Percentiles rank a stretch among this genome's conserved stretches.
Conservation (phyloP, 345 rosid genomes). For the Clarkia xantiana region DNA sequence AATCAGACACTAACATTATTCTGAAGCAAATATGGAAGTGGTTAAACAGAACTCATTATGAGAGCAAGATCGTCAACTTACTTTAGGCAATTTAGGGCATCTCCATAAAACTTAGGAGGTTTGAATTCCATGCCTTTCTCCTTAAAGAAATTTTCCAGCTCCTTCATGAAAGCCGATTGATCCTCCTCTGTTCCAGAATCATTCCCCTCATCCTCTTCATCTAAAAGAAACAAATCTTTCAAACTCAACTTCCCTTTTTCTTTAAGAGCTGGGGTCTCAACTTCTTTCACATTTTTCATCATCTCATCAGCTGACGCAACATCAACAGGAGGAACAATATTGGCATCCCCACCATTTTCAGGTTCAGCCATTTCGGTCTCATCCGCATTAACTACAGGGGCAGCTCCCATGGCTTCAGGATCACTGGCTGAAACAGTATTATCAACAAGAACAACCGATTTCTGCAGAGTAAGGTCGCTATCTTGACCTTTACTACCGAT, state of each 20-base stretch:
- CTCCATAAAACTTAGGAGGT: conserved; percentile 65
- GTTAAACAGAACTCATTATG: not conserved
- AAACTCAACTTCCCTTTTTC: conserved; percentile 22
- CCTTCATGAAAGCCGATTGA: conserved; percentile 40
- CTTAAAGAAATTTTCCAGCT: conserved; percentile 41
- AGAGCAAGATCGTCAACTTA: conserved; percentile 12
- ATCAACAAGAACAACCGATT: conserved; percentile 10
- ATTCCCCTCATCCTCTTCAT: conserved; percentile 33
- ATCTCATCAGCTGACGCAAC: conserved; percentile 11
- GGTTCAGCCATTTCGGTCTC: conserved; percentile 14
- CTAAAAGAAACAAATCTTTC: conserved; percentile 30
- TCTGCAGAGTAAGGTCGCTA: conserved; percentile 12
- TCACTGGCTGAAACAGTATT: conserved; percentile 12
- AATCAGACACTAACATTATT: conserved; percentile 4
- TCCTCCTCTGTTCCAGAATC: conserved; percentile 61
- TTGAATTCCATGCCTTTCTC: conserved; percentile 51
- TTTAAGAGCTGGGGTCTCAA: conserved; percentile 11
- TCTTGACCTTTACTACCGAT: conserved; percentile 1
- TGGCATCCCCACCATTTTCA: conserved; percentile 15
- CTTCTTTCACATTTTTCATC: conserved; percentile 19
- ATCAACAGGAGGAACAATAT: conserved; percentile 6
- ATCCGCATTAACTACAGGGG: conserved; percentile 12
- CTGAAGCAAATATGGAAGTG: not conserved
- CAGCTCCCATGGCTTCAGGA: conserved; percentile 13
- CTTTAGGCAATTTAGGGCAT: conserved; percentile 58